Percentiles rank a stretch among this genome's conserved stretches.
phyloP scores from a whole-genome alignment of 371 early-diverging fungal species.

The Actinomortierella wolfii region DNA sequence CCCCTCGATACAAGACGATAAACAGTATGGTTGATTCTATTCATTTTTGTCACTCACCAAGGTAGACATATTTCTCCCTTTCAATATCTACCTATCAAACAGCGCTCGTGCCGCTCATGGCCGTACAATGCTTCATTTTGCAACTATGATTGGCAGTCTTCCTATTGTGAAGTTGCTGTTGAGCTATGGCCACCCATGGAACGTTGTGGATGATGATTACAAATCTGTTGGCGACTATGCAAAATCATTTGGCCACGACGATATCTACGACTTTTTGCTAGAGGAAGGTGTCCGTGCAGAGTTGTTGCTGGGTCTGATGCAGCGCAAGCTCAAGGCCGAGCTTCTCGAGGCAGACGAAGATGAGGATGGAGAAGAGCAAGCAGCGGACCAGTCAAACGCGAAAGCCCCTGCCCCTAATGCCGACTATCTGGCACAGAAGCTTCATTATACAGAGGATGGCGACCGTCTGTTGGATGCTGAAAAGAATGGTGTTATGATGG shows the following conservation, averaged over 20 bases:
- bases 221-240: constrained; percentile 78
- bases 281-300: constrained; percentile 88
- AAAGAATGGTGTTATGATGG: constrained; percentile 97
- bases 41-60: too few relatives aligned
- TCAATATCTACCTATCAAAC: not conserved
- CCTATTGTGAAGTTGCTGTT: constrained; percentile 64
- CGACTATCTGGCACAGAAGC: constrained; percentile 76
- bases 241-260: constrained; percentile 53
- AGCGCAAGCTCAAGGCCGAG: constrained; percentile 32
- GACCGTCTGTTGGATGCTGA: constrained; percentile 83
- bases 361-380: constrained; percentile 44
- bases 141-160: constrained; percentile 55
- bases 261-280: constrained; percentile 74
- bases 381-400: constrained; percentile 19
- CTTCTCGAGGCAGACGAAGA: constrained; percentile 43
- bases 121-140: constrained; percentile 62
- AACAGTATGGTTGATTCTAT: not conserved
- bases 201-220: constrained; percentile 65
- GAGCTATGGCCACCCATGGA: constrained; percentile 73
- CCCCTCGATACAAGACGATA: constrained; percentile 1
- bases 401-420: constrained; percentile 66
- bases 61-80: not conserved
- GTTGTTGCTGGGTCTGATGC: constrained; percentile 62
- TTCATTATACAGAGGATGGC: constrained; percentile 75
- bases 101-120: constrained; percentile 46